Evolutionary conservation across 371 early-diverging fungal genomes (phyloP), one percentile per base, ranked within the genome.

Genomic region (Mucor saturninus): DNA sequence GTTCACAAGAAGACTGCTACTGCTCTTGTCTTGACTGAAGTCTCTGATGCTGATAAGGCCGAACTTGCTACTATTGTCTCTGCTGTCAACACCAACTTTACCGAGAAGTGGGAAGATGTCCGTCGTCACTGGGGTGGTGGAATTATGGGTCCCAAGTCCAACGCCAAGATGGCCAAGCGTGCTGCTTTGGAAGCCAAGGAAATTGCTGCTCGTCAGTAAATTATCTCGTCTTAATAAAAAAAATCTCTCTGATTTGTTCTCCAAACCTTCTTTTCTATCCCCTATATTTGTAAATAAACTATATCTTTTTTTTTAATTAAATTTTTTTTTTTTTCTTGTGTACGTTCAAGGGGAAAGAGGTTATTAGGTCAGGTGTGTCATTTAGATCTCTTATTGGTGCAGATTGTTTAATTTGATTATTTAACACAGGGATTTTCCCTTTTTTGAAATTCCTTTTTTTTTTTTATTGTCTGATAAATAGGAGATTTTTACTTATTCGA

Each of bases 1-100:
- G 98, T 99, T 67, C 96, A 99, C 93, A 91, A 97, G 89, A 99
- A 99, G 96, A 95, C 93, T 59, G 96, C 98, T 77, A 96, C 99
- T 62, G 96, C 96, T 61, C 76, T 99, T 45, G 98, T 95, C 61
- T 83, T 99, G 77, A 92, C 93, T 61, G 98, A 97, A 46, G 94
- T 98, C 77, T 88, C 87, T 74, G 89, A 93, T 51, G 99, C 97
- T 83, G 98, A 99, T 88, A 95, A 96, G 92, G 78, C 86, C 71
- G 89, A 93, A 67, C 86, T 99, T 50, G 91, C 94, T 63, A 83
- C 89, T 59, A 79, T 98, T 51, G 88, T 98, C 74, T 83, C 89
- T 70, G 93, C 95, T 71, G 86, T 95, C 88, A 95, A 97, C 89
- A 78, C 90, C 79, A 95, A 95, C 93, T 92, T 83, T 78, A 88